Conservation (phyloP, 1,284 basidiomycete genomes). For the Papiliotrema laurentii region DNA sequence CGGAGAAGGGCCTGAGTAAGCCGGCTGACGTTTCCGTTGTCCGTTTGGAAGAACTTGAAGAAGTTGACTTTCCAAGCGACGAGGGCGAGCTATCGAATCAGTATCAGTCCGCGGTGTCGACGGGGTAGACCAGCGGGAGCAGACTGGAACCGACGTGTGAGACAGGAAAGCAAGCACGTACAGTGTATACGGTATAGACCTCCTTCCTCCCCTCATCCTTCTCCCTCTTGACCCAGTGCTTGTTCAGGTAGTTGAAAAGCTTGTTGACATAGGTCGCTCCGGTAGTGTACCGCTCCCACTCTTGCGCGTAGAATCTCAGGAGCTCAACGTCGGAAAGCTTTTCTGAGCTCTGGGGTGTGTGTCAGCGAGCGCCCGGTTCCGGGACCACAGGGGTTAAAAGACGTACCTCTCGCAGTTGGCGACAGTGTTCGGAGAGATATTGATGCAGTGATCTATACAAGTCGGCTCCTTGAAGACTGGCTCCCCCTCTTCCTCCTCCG, state of each 20-base stretch:
- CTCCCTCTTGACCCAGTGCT: slow-evolving; percentile 98
- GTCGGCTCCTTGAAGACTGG: slow-evolving; percentile 92
- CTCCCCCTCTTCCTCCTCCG: slow-evolving; percentile 60
- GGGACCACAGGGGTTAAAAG: slow-evolving; percentile 1
- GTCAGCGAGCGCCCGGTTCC: neutral
- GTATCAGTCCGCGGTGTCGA: too few species aligned
- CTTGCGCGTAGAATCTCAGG: slow-evolving; percentile 81
- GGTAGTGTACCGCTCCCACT: slow-evolving; percentile 96
- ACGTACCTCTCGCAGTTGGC: slow-evolving; percentile 60
- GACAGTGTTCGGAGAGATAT: slow-evolving; percentile 79
- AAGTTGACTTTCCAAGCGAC: slow-evolving; percentile 94
- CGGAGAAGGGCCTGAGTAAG: slow-evolving; percentile 83
- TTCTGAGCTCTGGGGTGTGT: slow-evolving; percentile 63
- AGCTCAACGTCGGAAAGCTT: slow-evolving; percentile 78
- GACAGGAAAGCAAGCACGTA: slow-evolving; percentile 50
- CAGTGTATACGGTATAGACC: slow-evolving; percentile 93
- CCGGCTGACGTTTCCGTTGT: slow-evolving; percentile 57
- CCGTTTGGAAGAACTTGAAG: slow-evolving; percentile 74
- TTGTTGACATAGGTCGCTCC: slow-evolving; percentile 95
- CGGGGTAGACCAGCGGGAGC: too few species aligned
- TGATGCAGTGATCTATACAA: slow-evolving; percentile 82
- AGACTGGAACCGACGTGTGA: neutral
- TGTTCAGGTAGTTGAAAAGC: slow-evolving; percentile 93
- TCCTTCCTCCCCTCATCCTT: slow-evolving; percentile 96
- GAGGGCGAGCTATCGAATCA: slow-evolving; percentile 93